Conservation (phyloP, 495 filamentous ascomycete genomes). For the Staphylotrichum longicolle region DNA sequence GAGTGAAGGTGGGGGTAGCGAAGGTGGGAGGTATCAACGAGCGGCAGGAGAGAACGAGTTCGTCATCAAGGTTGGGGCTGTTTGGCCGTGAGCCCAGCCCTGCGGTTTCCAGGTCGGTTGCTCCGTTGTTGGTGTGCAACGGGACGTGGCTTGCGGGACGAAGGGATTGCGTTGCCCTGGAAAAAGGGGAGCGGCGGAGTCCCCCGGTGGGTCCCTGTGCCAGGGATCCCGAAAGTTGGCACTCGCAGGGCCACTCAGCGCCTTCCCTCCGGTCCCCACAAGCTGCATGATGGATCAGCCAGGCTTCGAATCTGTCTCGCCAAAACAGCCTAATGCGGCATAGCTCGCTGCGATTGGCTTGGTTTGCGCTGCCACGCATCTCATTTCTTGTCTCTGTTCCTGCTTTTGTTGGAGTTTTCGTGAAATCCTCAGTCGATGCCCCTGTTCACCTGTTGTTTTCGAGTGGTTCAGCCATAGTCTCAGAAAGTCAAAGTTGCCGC, state of each 20-base stretch:
- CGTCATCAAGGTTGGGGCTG: slow-evolving; percentile 14
- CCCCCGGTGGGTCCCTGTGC: not conserved
- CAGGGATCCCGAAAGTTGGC: slow-evolving; percentile 2
- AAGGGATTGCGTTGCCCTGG: slow-evolving; percentile 26
- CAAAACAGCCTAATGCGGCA: slow-evolving; percentile 31
- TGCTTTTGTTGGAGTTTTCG: not conserved
- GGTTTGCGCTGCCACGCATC: not conserved
- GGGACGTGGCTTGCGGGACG: slow-evolving; percentile 18
- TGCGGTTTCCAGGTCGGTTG: slow-evolving; percentile 28
- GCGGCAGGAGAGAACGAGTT: slow-evolving; percentile 16
- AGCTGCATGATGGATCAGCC: no score
- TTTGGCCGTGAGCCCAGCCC: slow-evolving; percentile 16
- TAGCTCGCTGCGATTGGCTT: not conserved
- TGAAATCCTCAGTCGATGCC: not conserved
- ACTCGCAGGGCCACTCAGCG: slow-evolving; percentile 1
- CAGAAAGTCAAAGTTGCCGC: no score
- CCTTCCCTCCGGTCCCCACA: not conserved
- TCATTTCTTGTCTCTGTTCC: not conserved
- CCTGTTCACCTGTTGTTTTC: not conserved
- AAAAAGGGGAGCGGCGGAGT: slow-evolving; percentile 28
- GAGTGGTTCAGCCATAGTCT: no score
- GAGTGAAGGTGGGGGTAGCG: slow-evolving; percentile 22
- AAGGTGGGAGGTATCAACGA: slow-evolving; percentile 30
- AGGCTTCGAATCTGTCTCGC: slow-evolving; percentile 30
- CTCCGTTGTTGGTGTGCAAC: slow-evolving; percentile 30